phyloP scores from a whole-genome alignment of 345 rosid genomes.

The Citrus cavaleriei region DNA sequence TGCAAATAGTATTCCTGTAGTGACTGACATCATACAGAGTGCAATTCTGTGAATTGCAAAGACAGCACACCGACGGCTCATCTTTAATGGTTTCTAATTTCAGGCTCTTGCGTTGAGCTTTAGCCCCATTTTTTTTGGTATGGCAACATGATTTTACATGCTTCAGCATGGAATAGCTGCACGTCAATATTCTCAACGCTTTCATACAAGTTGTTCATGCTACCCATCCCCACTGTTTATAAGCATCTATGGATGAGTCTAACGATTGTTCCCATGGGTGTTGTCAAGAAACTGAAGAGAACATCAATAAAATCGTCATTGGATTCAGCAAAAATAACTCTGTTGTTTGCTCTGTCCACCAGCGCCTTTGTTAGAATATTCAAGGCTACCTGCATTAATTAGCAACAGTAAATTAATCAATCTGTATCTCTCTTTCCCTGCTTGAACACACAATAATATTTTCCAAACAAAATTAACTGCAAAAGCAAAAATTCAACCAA shows the following conservation, averaged over 20 bases:
- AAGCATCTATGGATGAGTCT: neutral
- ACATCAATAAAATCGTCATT: conserved; percentile 19
- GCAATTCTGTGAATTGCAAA: neutral
- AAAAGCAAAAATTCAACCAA: neutral
- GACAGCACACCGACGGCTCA: neutral
- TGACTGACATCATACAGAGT: neutral
- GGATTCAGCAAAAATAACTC: conserved; percentile 15
- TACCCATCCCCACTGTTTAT: neutral
- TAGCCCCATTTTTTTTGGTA: conserved; percentile 10
- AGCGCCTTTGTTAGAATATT: neutral
- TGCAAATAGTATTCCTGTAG: neutral
- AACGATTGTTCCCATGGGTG: conserved; percentile 16
- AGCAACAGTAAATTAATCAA: neutral
- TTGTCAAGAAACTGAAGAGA: conserved; percentile 27
- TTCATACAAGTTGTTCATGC: conserved; percentile 21
- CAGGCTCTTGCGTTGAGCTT: conserved; percentile 2
- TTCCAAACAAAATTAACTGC: neutral
- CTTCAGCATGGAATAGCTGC: neutral
- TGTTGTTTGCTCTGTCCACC: neutral
- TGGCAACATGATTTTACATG: conserved; percentile 17
- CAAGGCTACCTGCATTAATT: neutral
- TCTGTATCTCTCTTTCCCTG: neutral
- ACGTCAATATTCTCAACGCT: conserved; percentile 16
- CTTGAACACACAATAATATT: neutral
- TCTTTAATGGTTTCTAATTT: conserved; percentile 9